Base-by-base conservation (phyloP, 2,329 filamentous ascomycete genomes). In the Thelonectria blattea region DNA sequence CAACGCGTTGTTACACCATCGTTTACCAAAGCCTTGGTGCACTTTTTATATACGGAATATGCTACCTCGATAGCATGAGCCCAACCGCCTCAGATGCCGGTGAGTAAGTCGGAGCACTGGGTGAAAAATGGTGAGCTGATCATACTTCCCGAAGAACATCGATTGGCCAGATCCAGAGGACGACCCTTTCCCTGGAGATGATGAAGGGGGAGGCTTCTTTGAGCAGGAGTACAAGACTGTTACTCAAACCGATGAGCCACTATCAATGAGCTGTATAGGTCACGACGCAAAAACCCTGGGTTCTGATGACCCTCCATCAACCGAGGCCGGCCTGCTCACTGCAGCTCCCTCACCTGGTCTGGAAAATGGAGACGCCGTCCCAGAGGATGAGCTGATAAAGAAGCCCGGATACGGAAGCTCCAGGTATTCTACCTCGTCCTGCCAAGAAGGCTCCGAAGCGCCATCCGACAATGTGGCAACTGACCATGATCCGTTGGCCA, bases 81-180 rank as follows among this genome's bases (percentile, higher is more conserved):
- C 15, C 53, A 24, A 42, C 18, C n/a, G 12, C 27, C 50, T 39
- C 53, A 45, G 22, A 66, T 66, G 58, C 60, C 52, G 45, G 68
- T 68, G 60, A 61, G 61, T 22, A n/a, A 17, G 24, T 39, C 30
- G 5, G 18, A 34, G 7, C 2, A 3, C 7, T 11, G 42, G 14
- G 39, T 5, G 18, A 20, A 46, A 3, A 46, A 24, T 20, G 17
- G 6, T 27, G 9, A 15, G 42, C 42, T 46, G 42, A 46, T 30
- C 20, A 24, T 8, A 14, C 34, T 8, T 2, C 22, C n/a, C 10
- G 17, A 15, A 63, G 61, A 58, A n/a, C 10, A 58, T 60, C 43
- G 61, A 63, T 34, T 58, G 58, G 54, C 41, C 42, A 11, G 42
- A 56, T 42, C 14, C 20, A 14, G 54, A 53, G 12, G 58, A 49